Conservation (phyloP, 1,284 basidiomycete genomes). For the Malassezia cuniculi region DNA sequence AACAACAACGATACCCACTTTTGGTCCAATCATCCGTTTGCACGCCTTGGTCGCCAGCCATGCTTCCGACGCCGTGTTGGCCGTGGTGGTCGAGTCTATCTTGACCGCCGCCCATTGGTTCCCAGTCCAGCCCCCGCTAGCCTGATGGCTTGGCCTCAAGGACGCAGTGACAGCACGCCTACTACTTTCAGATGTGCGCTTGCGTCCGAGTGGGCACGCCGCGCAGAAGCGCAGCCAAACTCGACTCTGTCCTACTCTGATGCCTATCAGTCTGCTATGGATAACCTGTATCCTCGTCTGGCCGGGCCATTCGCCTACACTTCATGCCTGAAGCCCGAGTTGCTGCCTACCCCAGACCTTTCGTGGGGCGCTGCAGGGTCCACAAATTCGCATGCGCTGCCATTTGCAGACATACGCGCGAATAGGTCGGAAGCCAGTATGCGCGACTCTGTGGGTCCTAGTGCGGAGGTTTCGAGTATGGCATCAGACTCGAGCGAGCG, state of each 20-base stretch:
- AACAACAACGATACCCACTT: constrained; percentile 18
- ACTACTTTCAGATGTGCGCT: not conserved
- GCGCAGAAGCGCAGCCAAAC: constrained; percentile 5
- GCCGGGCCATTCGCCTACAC: constrained; percentile 4
- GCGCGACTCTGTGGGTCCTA: constrained; percentile 15
- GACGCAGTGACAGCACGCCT: constrained; percentile 2
- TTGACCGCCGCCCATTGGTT: constrained; percentile 35
- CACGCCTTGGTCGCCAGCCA: constrained; percentile 34
- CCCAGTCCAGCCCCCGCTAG: constrained; percentile 38
- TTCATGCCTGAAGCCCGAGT: constrained; percentile 5
- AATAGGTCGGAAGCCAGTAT: too few species aligned
- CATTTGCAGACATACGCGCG: too few species aligned
- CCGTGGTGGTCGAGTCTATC: constrained; percentile 38
- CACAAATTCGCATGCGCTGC: constrained; percentile 2
- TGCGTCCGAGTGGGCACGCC: constrained; percentile 8
- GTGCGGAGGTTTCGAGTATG: constrained; percentile 28
- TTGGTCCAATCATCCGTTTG: constrained; percentile 15
- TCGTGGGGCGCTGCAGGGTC: not conserved
- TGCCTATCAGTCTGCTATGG: too few species aligned
- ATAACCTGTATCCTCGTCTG: too few species aligned
- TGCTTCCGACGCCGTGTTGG: constrained; percentile 42
- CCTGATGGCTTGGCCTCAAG: constrained; percentile 33
- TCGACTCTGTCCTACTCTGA: too few species aligned
- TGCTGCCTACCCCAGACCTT: constrained; percentile 11
- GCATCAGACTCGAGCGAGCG: constrained; percentile 32